These are phyloP conservation scores for Lactuca sativa DNA, from an alignment of 129 eudicot genomes.

Conservation along the genomic window DNA sequence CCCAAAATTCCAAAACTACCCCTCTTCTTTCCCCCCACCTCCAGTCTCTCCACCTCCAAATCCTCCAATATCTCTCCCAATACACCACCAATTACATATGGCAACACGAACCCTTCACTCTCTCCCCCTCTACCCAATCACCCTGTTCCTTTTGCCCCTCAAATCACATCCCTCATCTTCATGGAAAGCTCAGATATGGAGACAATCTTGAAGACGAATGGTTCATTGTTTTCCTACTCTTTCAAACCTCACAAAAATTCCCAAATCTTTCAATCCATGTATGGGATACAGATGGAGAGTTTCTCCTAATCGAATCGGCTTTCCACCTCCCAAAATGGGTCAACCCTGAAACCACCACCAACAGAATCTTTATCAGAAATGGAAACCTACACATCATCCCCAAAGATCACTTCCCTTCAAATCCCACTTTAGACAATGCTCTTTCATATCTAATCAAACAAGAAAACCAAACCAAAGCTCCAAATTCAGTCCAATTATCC, in stretches of 20 bases:
- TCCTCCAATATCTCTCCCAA: slow-evolving; percentile 46
- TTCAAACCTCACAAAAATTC: slow-evolving; percentile 46
- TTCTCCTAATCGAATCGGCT: slow-evolving; percentile 83
- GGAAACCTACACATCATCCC: slow-evolving; percentile 54
- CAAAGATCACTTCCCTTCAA: slow-evolving; percentile 12
- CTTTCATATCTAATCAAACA: slow-evolving; percentile 31
- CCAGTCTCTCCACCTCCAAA: slow-evolving; percentile 78
- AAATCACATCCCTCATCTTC: slow-evolving; percentile 49
- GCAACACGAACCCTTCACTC: slow-evolving; percentile 71
- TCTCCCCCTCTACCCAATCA: slow-evolving; percentile 36
- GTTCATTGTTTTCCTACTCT: slow-evolving; percentile 72
- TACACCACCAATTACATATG: slow-evolving; percentile 56
- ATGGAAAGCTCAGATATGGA: slow-evolving; percentile 71
- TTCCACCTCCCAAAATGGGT: slow-evolving; percentile 86
- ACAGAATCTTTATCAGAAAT: slow-evolving; percentile 69
- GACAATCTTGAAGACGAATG: slow-evolving; percentile 93
- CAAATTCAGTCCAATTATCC: slow-evolving; percentile 34
- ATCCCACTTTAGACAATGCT: slow-evolving; percentile 43
- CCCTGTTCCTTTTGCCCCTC: slow-evolving; percentile 33
- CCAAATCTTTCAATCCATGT: slow-evolving; percentile 49
- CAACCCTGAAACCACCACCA: slow-evolving; percentile 57
- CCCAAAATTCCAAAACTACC: slow-evolving; percentile 28
- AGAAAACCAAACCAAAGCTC: slow-evolving; percentile 31
- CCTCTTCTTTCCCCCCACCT: slow-evolving; percentile 37
- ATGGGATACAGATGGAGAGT: slow-evolving; percentile 79